Conservation (phyloP, 805 yeast genomes). For the Hanseniaspora jakobsenii region DNA sequence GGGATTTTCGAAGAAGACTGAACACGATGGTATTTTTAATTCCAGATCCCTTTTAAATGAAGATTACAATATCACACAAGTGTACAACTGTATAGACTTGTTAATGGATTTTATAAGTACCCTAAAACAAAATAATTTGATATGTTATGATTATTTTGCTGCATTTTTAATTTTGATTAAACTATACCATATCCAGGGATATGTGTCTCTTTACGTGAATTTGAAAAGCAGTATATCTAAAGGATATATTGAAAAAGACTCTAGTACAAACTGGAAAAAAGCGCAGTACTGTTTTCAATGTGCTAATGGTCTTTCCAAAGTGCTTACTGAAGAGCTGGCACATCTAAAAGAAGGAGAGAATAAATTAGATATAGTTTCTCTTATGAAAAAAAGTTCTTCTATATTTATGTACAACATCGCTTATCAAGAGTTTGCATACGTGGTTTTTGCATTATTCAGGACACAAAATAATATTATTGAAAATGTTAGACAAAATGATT, state of each 20-base stretch:
- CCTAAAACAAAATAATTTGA: not conserved
- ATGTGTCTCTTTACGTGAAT: not conserved
- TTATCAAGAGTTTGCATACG: not conserved
- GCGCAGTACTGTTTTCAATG: conserved; percentile 1
- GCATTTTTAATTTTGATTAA: not conserved
- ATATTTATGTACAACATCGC: not conserved
- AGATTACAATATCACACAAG: not conserved
- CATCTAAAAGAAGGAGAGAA: not conserved
- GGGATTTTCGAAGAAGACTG: too few species aligned
- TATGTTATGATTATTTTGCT: not conserved
- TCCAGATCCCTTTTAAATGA: too few species aligned
- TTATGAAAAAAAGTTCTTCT: not conserved
- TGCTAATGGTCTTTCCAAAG: not conserved
- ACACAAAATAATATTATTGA: not conserved
- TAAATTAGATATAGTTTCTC: not conserved
- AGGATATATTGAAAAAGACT: not conserved
- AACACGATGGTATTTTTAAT: too few species aligned
- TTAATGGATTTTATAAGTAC: not conserved
- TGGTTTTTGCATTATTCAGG: not conserved
- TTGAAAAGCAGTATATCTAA: not conserved
- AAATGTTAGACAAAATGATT: not conserved
- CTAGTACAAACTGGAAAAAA: not conserved
- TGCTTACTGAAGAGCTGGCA: not conserved
- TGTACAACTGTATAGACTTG: conserved; percentile 1
- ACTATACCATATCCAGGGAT: conserved; percentile 2